Conservation (phyloP, 1,284 basidiomycete genomes). For the Tranzscheliella williamsii region DNA sequence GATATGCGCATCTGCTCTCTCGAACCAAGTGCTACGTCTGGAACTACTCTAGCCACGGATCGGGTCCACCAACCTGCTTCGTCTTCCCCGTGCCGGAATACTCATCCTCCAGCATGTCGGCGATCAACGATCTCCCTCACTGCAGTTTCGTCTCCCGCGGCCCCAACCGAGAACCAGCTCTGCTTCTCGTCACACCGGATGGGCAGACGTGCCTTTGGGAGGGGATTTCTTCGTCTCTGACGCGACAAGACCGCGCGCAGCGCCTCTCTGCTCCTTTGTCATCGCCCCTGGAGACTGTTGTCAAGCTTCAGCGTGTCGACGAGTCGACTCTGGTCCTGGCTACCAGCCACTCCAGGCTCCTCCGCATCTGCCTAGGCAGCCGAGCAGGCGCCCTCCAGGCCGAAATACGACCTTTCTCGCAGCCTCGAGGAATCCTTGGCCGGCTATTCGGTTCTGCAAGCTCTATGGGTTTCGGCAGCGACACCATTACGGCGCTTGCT, state of each 20-base stretch:
- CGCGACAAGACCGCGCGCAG: constrained; percentile 27
- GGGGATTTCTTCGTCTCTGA: constrained; percentile 41
- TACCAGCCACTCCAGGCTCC: constrained; percentile 42
- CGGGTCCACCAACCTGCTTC: constrained; percentile 42
- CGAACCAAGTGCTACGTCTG: constrained; percentile 48
- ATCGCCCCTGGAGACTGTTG: constrained; percentile 23
- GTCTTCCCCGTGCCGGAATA: constrained; percentile 35
- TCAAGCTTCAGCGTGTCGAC: constrained; percentile 33
- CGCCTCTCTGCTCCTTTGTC: constrained; percentile 19
- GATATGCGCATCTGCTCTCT: constrained; percentile 46
- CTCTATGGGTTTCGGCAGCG: constrained; percentile 20
- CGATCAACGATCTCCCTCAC: constrained; percentile 22
- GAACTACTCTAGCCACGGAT: constrained; percentile 46
- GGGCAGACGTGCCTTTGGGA: constrained; percentile 46
- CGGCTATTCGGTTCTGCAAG: constrained; percentile 47
- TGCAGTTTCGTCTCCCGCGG: constrained; percentile 33
- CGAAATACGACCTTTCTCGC: constrained; percentile 38
- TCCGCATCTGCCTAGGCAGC: constrained; percentile 34
- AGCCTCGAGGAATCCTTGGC: constrained; percentile 48
- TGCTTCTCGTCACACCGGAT: constrained; percentile 37
- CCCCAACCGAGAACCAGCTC: constrained; percentile 37
- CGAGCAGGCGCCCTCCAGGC: constrained; percentile 40
- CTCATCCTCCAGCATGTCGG: constrained; percentile 17
- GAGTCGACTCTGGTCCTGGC: constrained; percentile 29
- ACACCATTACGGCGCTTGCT: constrained; percentile 41